Evolutionary conservation across 2,329 filamentous ascomycete species (phyloP), one percentile per base, ranked within the genome.

Genomic region (Apiospora hydei): DNA sequence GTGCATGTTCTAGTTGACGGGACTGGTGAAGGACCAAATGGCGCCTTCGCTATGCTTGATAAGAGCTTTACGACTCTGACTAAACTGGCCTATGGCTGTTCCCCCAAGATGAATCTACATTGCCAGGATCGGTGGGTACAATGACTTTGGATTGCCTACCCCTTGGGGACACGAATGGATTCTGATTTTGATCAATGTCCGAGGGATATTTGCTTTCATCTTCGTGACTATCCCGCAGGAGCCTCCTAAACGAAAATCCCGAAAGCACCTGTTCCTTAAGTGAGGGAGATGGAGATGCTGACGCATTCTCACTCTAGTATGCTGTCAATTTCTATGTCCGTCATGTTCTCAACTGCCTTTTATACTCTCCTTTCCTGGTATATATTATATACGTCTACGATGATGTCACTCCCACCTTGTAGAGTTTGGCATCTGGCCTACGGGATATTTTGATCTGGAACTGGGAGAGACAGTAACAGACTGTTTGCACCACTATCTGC

Each of bases 1-100:
- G 57, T 64, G 57, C 57, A 64, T 64, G 57, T 24, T 64, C 18
- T 41, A 64, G 57, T n/a, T 64, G 57, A 64, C 21, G 8, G 18
- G 57, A 14, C 57, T 64, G 57, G 24, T 13, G 57, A 24, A 14
- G 21, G 53, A 61, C 10, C 34, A n/a, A 11, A 13, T 5, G 10
- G 57, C 30, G n/a, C 34, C 57, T 3, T 10, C 34, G 34, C 11
- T 14, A 13, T 7, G 26, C 53, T 7, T 38, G 53, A 61, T 21
- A 21, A 64, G 30, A 34, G 13, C 16, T 8, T 43, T 34, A 34
- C 34, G 57, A 3, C 57, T 18, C n/a, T 4, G 4, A 21, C 11
- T 34, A 24, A 41, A 64, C 3, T 6, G 3, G 18, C 0, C 10
- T 11, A 41, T 41, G 57, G 18, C 18, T 41, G 34, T 61, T 61